Percentiles rank a stretch among this genome's conserved stretches.
Evolutionary conservation across 768 basidiomycete species (phyloP).

Genomic region (Lentinula sp.): DNA sequence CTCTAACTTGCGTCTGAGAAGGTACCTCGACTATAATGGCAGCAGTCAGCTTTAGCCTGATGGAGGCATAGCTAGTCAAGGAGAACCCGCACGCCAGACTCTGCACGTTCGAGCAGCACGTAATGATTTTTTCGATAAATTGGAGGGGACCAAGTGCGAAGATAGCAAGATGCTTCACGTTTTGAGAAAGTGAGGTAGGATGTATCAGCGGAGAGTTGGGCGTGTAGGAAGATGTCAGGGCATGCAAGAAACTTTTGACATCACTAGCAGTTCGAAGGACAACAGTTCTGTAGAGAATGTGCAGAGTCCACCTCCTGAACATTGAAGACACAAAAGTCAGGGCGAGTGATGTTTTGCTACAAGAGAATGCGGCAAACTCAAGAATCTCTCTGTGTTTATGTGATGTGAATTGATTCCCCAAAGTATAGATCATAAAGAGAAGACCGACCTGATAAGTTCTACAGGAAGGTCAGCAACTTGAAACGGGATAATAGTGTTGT

Average conservation of each 20-base stretch:
- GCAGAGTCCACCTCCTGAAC: constrained; percentile 25
- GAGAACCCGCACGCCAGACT: constrained; percentile 31
- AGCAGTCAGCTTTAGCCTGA: constrained; percentile 5
- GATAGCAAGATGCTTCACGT: constrained; percentile 27
- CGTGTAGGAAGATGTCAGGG: constrained; percentile 13
- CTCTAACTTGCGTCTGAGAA: constrained; percentile 12
- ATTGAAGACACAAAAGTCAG: constrained; percentile 29
- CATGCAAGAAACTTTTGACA: constrained; percentile 21
- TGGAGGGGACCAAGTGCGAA: constrained; percentile 27
- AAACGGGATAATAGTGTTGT: constrained; percentile 6
- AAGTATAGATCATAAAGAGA: not conserved
- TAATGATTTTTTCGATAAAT: constrained; percentile 23
- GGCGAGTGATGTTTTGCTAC: constrained; percentile 20
- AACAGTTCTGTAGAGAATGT: constrained; percentile 30
- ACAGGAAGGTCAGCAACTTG: constrained; percentile 16
- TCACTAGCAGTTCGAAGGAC: constrained; percentile 23
- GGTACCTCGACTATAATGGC: not conserved
- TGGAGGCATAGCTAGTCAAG: constrained; percentile 18
- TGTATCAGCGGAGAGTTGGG: constrained; percentile 11
- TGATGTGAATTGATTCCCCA: not conserved
- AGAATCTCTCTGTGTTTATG: constrained; percentile 17
- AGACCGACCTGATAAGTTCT: constrained; percentile 22
- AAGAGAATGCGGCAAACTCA: constrained; percentile 25
- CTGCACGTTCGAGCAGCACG: constrained; percentile 22
- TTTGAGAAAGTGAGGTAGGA: constrained; percentile 3